phyloP scores from a whole-genome alignment of 164 flowering plant species.

The Piper betle region DNA sequence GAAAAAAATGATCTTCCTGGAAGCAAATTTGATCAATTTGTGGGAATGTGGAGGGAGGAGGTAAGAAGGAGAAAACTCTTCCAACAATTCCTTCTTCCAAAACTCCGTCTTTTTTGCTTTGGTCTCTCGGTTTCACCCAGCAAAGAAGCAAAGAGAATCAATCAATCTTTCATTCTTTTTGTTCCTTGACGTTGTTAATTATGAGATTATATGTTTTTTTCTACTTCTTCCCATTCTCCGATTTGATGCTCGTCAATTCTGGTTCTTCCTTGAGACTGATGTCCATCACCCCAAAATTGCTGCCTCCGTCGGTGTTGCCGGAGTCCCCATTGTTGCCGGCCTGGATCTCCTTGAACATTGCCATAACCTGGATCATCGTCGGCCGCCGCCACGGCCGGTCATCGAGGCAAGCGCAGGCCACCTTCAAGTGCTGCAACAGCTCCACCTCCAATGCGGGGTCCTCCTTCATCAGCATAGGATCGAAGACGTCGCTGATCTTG shows the following conservation, averaged over 20 bases:
- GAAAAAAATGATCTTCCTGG: no score
- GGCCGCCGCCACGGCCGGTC: conserved; percentile 77
- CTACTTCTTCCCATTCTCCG: background rate
- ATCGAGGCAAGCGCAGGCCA: conserved; percentile 81
- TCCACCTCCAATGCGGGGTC: conserved; percentile 69
- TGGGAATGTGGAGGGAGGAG: no score
- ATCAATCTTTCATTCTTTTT: no score
- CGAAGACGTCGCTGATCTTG: conserved; percentile 70
- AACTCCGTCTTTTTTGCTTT: no score
- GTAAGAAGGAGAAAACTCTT: no score
- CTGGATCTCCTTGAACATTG: conserved; percentile 88
- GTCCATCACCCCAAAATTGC: conserved; percentile 35
- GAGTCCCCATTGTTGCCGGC: conserved; percentile 54
- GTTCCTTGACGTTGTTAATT: no score
- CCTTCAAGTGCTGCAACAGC: conserved; percentile 67
- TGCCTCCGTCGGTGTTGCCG: conserved; percentile 32
- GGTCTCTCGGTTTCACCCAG: no score
- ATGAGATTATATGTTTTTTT: no score
- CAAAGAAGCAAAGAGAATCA: no score
- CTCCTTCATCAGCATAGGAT: conserved; percentile 57
- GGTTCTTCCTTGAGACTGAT: conserved; percentile 70
- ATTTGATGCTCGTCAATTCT: conserved; percentile 29
- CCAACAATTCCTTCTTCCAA: no score
- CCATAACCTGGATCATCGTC: conserved; percentile 91
- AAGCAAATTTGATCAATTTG: no score